These are phyloP conservation scores for Debaryomyces udenii DNA, from an alignment of 1,139 yeast genomes.

Conservation along the genomic window DNA sequence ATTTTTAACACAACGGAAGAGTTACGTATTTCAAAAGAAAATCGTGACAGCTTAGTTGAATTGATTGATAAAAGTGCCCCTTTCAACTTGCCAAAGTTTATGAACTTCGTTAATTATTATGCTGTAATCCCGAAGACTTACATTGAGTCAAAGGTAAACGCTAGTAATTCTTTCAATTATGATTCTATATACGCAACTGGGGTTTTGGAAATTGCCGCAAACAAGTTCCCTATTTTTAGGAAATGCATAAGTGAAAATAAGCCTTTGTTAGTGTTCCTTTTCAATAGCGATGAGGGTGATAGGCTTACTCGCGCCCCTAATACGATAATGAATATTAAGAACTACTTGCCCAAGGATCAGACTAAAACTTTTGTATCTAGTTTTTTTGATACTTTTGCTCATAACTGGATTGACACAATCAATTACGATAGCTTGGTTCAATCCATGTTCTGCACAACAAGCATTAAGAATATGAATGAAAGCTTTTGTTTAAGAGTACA, in stretches of 20 bases:
- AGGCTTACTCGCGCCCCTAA: conserved; percentile 14
- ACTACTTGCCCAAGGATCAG: conserved; percentile 22
- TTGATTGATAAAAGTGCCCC: conserved; percentile 31
- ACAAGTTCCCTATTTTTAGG: conserved; percentile 27
- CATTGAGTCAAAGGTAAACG: conserved; percentile 11
- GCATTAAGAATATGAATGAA: conserved; percentile 18
- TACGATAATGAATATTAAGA: conserved; percentile 26
- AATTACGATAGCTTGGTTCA: conserved; percentile 37
- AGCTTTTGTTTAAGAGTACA: conserved; percentile 45
- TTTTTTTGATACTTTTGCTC: conserved; percentile 47
- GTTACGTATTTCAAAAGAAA: conserved; percentile 17
- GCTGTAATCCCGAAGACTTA: conserved; percentile 33
- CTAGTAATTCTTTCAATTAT: conserved; percentile 10
- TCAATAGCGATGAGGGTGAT: conserved; percentile 21
- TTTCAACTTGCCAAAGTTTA: conserved; percentile 34
- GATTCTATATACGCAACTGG: conserved; percentile 22
- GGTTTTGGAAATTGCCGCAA: conserved; percentile 21
- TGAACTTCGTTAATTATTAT: conserved; percentile 34
- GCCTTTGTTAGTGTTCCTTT: conserved; percentile 41
- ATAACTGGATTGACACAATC: conserved; percentile 38
- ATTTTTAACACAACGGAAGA: conserved; percentile 34
- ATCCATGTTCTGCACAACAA: conserved; percentile 46
- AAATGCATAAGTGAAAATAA: conserved; percentile 22
- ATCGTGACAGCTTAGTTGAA: conserved; percentile 8
- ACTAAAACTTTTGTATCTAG: conserved; percentile 24